A percentile compares a stretch with the other conserved stretches of the same genome.
These are phyloP conservation scores for Sergeia podlipaevii DNA, from an alignment of 208 protist genomes.

Conservation along the genomic window DNA sequence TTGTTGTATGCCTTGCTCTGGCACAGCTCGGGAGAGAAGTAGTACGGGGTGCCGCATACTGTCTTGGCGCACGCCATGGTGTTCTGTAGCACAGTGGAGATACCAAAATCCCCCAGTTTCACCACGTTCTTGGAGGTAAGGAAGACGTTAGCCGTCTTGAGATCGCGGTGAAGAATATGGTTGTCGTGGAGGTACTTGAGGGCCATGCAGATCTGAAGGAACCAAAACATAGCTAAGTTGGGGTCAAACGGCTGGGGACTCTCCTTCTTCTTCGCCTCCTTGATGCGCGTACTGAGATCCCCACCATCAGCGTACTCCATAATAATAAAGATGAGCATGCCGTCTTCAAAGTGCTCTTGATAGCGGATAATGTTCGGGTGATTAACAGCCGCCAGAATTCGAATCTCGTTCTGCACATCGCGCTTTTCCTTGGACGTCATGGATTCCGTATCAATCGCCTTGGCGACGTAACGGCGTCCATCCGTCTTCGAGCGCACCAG, in stretches of 20 bases:
- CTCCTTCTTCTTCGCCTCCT: constrained; percentile 84
- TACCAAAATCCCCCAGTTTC: constrained; percentile 91
- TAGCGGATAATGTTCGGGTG: constrained; percentile 94
- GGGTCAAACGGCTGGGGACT: constrained; percentile 71
- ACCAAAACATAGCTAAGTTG: constrained; percentile 89
- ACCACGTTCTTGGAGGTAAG: constrained; percentile 85
- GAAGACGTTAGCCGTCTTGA: constrained; percentile 92
- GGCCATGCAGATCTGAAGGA: constrained; percentile 88
- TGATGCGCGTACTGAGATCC: constrained; percentile 83
- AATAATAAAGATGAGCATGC: constrained; percentile 87
- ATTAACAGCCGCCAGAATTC: constrained; percentile 85
- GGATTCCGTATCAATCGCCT: constrained; percentile 83
- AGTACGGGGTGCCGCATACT: constrained; percentile 95
- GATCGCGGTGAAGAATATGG: constrained; percentile 88
- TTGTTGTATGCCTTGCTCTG: constrained; percentile 94
- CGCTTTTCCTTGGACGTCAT: constrained; percentile 91
- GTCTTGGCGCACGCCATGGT: constrained; percentile 92
- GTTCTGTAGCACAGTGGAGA: constrained; percentile 91
- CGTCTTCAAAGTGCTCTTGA: constrained; percentile 86
- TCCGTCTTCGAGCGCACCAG: constrained; percentile 86
- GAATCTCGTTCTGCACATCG: constrained; percentile 92
- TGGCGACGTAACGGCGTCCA: constrained; percentile 91
- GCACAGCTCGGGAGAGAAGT: constrained; percentile 95
- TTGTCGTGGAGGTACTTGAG: constrained; percentile 92
- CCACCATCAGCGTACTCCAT: constrained; percentile 94